Percentiles rank a stretch among this genome's conserved stretches.
Conservation (phyloP, 129 eudicot species). For the Kitagawia praeruptora region DNA sequence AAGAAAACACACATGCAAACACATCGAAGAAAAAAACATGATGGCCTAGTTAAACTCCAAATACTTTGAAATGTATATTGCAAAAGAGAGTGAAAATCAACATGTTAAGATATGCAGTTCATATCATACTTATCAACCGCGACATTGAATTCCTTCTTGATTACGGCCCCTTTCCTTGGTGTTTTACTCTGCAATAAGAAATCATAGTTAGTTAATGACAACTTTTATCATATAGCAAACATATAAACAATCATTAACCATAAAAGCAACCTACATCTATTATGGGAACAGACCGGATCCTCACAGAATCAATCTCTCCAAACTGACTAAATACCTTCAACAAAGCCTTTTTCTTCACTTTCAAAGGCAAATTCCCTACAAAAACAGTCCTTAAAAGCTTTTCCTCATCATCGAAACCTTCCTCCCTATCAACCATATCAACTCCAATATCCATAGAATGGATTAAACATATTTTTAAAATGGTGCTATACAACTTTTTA, state of each 20-base stretch:
- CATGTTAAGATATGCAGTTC: neutral
- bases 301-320: conserved; percentile 82
- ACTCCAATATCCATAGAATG: too few relatives aligned
- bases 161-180: conserved; percentile 88
- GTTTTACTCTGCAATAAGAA: conserved; percentile 48
- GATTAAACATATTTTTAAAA: too few relatives aligned
- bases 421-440: too few relatives aligned
- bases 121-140: conserved; percentile 69
- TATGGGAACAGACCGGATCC: conserved; percentile 85
- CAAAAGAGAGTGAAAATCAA: neutral
- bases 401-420: too few relatives aligned
- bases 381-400: too few relatives aligned
- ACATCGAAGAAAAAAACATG: neutral
- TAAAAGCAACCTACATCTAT: conserved; percentile 50
- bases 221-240: neutral
- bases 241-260: neutral
- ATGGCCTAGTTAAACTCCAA: neutral
- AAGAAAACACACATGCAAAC: neutral
- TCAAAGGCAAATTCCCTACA: too few relatives aligned
- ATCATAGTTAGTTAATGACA: neutral
- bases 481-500: too few relatives aligned
- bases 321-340: too few relatives aligned
- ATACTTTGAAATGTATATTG: neutral
- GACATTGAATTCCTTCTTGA: conserved; percentile 69
- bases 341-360: too few relatives aligned